Base-by-base conservation (phyloP, 345 rosid species). In the Cardamine occulta region DNA sequence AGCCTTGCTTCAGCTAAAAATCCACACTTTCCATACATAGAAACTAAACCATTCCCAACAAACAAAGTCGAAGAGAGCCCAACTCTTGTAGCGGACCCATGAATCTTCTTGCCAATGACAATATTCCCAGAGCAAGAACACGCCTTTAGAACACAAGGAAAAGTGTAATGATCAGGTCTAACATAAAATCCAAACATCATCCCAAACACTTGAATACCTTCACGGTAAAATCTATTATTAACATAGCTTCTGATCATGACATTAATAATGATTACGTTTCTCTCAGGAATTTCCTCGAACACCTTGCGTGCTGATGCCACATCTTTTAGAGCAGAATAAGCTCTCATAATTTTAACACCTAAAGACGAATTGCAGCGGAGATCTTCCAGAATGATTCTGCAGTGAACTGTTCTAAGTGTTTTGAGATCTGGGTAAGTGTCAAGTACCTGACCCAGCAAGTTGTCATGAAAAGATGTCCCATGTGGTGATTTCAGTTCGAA, bases 231-330 rank as follows among this genome's bases (percentile, higher is more conserved):
- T 52, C 74, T 68, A 40, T 86, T 87, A 74, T 80, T 87, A 19
- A 85, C 88, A 44, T 84, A 88, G 75, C 94, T 87, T 78, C 97
- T 84, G 15, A 91, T 91, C 90, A 87, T 85, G 37, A 88, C 97
- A 74, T 91, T 87, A 24, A 86, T 76, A 75, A 91, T 82, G 59
- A 91, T 86, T 5, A 87, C 86, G 57, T 87, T 88, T 81, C 85
- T 86, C 13, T 84, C 84, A 15, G 89, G 67, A 78, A 82, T 88
- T 87, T 81, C 85, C 19, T 86, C 97, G 83, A 91, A 91, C 76
- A 88, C 31, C 40, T 82, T 85, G 83, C 90, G 94, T 49, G 91
- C 72, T 59, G 65, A 24, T 1, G 31, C n/a, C 6, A 87, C 82
- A 61, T 84, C 84, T 4, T 86, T 88, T 4, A 78, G 5, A 63